phyloP scores from a whole-genome alignment of 1,284 basidiomycete genomes.

The Fomitiporia mediterranea region DNA sequence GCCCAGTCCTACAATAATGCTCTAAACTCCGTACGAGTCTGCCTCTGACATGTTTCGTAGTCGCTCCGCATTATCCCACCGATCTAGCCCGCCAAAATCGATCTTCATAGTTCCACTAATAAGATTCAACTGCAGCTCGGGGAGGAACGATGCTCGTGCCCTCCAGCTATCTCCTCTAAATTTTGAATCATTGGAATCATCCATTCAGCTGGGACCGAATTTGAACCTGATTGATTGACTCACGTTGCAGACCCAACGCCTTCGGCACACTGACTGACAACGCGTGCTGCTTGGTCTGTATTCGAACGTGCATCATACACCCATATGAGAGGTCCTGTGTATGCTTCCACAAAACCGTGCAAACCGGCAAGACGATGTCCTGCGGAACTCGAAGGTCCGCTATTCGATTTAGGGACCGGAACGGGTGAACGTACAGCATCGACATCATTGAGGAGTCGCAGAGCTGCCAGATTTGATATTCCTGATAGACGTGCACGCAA shows the following conservation, averaged over 20 bases:
- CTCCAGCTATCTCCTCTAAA: slow-evolving; percentile 75
- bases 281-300: slow-evolving; percentile 54
- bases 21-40: too few relatives aligned
- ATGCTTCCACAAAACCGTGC: slow-evolving; percentile 68
- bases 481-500: slow-evolving; percentile 39
- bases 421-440: slow-evolving; percentile 49
- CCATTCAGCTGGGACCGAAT: too few relatives aligned
- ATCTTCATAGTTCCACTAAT: slow-evolving; percentile 59
- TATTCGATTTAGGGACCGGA: slow-evolving; percentile 40
- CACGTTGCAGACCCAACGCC: slow-evolving; percentile 73
- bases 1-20: too few relatives aligned
- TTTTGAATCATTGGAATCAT: not conserved
- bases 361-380: slow-evolving; percentile 55
- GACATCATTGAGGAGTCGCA: slow-evolving; percentile 69
- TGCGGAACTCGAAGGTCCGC: slow-evolving; percentile 35
- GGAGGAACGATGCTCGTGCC: slow-evolving; percentile 60
- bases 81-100: slow-evolving; percentile 69
- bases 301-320: slow-evolving; percentile 68
- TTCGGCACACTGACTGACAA: slow-evolving; percentile 56
- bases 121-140: slow-evolving; percentile 68
- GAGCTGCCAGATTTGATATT: slow-evolving; percentile 58
- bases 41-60: slow-evolving; percentile 56
- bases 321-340: slow-evolving; percentile 64
- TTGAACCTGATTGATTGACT: slow-evolving; percentile 25
- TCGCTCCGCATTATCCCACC: slow-evolving; percentile 63